A percentile compares a stretch with the other conserved stretches of the same genome.
Evolutionary conservation across 202 grass and related monocot species (phyloP).

Genomic region (Bolboschoenoplectus hybrid): DNA sequence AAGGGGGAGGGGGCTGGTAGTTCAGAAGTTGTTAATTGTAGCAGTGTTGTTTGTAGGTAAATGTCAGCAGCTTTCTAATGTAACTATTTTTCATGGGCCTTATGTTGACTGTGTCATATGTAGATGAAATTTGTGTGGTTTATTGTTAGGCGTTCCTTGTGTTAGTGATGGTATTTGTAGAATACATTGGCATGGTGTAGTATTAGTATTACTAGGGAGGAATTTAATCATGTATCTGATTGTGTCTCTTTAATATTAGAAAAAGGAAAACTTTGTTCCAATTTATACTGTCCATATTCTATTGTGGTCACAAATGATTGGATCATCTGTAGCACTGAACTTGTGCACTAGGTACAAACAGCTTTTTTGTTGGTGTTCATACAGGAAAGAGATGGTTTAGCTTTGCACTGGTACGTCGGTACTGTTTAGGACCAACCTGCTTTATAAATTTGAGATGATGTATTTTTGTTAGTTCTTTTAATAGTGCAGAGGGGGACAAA

Average conservation of each 20-base stretch:
- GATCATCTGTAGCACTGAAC: not conserved
- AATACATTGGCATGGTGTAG: slow-evolving; percentile 10
- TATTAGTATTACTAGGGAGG: not conserved
- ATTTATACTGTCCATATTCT: not conserved
- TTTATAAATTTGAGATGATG: not conserved
- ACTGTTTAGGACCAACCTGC: not conserved
- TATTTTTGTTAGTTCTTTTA: not conserved
- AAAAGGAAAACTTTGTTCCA: slow-evolving; percentile 3
- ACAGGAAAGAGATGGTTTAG: not conserved
- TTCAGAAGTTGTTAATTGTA: slow-evolving; percentile 6
- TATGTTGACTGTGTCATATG: not conserved
- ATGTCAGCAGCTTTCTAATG: not conserved
- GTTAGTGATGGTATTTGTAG: slow-evolving; percentile 20
- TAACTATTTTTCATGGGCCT: not conserved
- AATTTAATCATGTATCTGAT: slow-evolving; percentile 10
- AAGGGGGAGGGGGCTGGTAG: not conserved
- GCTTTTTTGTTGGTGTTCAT: not conserved
- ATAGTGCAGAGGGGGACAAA: not conserved
- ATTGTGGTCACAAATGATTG: not conserved
- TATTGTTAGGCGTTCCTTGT: slow-evolving; percentile 9
- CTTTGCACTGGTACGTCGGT: not conserved
- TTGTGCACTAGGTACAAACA: not conserved
- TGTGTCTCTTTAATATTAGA: slow-evolving; percentile 25
- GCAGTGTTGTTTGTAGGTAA: slow-evolving; percentile 10
- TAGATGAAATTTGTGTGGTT: slow-evolving; percentile 22